Evolutionary conservation across 176 grass and related monocot species (phyloP), one percentile per base, ranked within the genome.

Genomic region (Raddia distichophylla): DNA sequence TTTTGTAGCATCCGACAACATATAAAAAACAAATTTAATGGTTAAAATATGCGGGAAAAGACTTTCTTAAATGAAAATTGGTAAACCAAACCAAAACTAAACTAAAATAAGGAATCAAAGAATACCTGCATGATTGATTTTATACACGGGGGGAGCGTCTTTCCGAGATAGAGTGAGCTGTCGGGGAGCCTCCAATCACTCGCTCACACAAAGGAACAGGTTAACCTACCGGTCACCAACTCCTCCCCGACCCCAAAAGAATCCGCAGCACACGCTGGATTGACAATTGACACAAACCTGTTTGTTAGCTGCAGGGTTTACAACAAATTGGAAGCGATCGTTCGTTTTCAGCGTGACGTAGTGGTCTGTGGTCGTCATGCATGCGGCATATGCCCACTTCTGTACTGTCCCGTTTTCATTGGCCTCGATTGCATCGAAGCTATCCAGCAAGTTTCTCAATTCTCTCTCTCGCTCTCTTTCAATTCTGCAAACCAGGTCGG

Each of bases 141-240:
- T 20, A 0, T 13, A 61, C 60, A 2, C 32, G 19, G 9, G 9
- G 2, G 2, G 5, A 22, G n/a, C 3, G 59, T 61, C 20, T 13
- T 61, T 6, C 33, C 5, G 5, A 17, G 72, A 59, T 42, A 42
- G 17, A 14, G 73, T 8, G 35, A 15, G 35, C 18, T 57, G 53
- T 44, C 57, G 18, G 53, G 10, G 12, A 33, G 9, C 7, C 16
- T 22, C 69, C 77, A 66, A 68, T 56, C 63, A 27, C n/a, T 48
- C 3, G 32, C 77, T 10, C 62, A 12, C 64, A 27, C 50, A 32
- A 44, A 62, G 57, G 20, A 44, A 52, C 33, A 44, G 77, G 77
- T 54, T 80, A 54, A 68, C 77, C 77, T 33, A 68, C 64, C 51
- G 62, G 10, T 1, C 76, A 67, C 76, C 76, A 67, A 79, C 62